A percentile compares a stretch with the other conserved stretches of the same genome.
Evolutionary conservation across 2,329 filamentous ascomycete genomes (phyloP).

Genomic region (Arthroderma uncinatum): DNA sequence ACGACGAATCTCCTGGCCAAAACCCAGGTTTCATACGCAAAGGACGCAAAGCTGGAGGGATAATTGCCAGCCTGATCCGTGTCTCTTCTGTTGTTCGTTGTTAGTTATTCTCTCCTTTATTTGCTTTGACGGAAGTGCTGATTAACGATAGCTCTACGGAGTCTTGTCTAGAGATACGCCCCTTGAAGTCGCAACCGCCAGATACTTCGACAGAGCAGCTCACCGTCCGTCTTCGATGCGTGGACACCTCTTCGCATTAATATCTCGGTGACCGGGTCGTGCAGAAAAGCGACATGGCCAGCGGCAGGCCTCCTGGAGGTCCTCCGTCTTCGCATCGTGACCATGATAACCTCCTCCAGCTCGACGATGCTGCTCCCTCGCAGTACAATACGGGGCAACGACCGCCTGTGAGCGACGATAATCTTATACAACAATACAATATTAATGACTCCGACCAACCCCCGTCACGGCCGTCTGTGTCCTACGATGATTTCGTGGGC

Average conservation of each 20-base stretch:
- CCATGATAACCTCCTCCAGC: conserved; percentile 29
- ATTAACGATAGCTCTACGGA: too few relatives aligned
- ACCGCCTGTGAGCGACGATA: conserved; percentile 69
- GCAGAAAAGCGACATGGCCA: conserved; percentile 32
- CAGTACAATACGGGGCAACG: conserved; percentile 63
- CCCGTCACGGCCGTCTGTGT: conserved; percentile 67
- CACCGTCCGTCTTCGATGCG: conserved; percentile 25
- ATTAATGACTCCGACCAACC: conserved; percentile 54
- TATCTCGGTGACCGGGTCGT: conserved; percentile 19
- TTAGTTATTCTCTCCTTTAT: too few relatives aligned
- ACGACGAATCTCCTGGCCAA: conserved; percentile 5
- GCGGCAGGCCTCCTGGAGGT: conserved; percentile 45
- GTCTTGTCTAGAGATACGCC: too few relatives aligned
- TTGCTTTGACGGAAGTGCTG: too few relatives aligned
- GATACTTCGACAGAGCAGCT: too few relatives aligned
- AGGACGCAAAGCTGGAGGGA: neutral
- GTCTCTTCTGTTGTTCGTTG: too few relatives aligned
- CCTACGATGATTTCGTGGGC: conserved; percentile 91
- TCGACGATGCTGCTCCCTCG: conserved; percentile 30
- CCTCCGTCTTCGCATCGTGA: conserved; percentile 35
- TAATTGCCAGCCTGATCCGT: neutral
- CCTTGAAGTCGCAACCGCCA: too few relatives aligned
- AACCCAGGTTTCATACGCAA: neutral
- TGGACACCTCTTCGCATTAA: conserved; percentile 22
- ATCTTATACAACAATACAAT: conserved; percentile 63